A percentile compares a stretch with the other conserved stretches of the same genome.
phyloP scores from a whole-genome alignment of 179 eudicot genomes.

The Spinacia oleracea region DNA sequence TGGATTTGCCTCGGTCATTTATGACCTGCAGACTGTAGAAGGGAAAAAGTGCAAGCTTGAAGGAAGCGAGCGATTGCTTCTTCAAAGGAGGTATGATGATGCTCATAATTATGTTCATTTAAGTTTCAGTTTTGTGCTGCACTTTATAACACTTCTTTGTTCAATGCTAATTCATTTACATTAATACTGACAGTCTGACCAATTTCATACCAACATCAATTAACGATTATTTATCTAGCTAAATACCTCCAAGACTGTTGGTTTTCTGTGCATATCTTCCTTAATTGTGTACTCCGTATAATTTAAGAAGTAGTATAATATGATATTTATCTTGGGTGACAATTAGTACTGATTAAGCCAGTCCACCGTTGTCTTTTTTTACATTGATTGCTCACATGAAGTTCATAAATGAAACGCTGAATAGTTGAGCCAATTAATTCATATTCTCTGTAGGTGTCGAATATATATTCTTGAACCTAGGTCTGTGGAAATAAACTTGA shows the following conservation, averaged over 20 bases:
- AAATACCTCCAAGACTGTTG: too few species aligned
- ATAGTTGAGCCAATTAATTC: not conserved
- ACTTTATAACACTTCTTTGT: too few species aligned
- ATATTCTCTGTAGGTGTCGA: not conserved
- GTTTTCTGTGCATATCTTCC: too few species aligned
- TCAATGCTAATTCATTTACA: too few species aligned
- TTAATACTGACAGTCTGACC: too few species aligned
- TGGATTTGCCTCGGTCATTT: not conserved
- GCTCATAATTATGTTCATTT: not conserved
- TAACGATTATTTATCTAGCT: too few species aligned
- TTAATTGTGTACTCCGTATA: too few species aligned
- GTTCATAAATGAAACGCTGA: conserved; percentile 1
- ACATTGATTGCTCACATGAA: conserved; percentile 3
- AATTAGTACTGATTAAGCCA: not conserved
- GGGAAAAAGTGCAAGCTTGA: conserved; percentile 73
- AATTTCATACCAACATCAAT: too few species aligned
- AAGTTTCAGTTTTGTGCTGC: not conserved
- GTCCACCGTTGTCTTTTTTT: conserved; percentile 3
- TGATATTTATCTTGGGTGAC: too few species aligned
- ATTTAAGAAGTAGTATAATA: too few species aligned
- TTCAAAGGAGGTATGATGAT: conserved; percentile 43
- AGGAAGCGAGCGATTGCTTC: conserved; percentile 64
- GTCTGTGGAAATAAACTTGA: not conserved
- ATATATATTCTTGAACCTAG: not conserved
- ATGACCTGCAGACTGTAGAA: conserved; percentile 69